phyloP scores from a whole-genome alignment of 768 basidiomycete species.

The Clitopilus hobsonii region DNA sequence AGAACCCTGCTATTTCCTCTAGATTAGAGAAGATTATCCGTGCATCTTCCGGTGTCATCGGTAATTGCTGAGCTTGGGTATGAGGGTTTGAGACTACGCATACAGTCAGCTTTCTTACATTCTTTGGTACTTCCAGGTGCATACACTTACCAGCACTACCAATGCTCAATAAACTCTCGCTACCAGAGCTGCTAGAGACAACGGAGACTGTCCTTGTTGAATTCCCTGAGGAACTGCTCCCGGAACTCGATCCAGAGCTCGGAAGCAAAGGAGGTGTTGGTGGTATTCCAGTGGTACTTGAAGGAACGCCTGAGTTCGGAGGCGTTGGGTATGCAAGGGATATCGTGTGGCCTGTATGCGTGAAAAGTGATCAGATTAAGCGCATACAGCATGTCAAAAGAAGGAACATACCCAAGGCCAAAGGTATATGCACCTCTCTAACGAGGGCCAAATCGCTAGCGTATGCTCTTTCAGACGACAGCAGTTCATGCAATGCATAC shows the following conservation, averaged over 20 bases:
- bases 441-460: slow-evolving; percentile 80
- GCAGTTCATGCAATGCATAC: slow-evolving; percentile 73
- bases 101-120: slow-evolving; percentile 36
- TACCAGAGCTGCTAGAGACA: background rate
- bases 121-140: slow-evolving; percentile 19
- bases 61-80: slow-evolving; percentile 33
- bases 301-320: background rate
- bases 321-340: slow-evolving; percentile 5
- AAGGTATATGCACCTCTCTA: slow-evolving; percentile 71
- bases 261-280: slow-evolving; percentile 19
- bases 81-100: slow-evolving; percentile 42
- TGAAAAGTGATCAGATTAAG: background rate
- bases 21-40: slow-evolving; percentile 76
- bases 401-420: slow-evolving; percentile 60
- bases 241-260: background rate
- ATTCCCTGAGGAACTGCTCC: background rate
- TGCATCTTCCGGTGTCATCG: slow-evolving; percentile 69
- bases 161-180: background rate
- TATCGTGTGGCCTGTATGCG: slow-evolving; percentile 27
- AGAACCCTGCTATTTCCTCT: slow-evolving; percentile 65
- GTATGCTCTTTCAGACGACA: slow-evolving; percentile 78
- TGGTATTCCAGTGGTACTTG: background rate
- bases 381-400: background rate
- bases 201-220: background rate
- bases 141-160: background rate